These are phyloP conservation scores for Amphirosellinia nigrospora DNA, from an alignment of 495 filamentous ascomycete genomes.

Conservation along the genomic window DNA sequence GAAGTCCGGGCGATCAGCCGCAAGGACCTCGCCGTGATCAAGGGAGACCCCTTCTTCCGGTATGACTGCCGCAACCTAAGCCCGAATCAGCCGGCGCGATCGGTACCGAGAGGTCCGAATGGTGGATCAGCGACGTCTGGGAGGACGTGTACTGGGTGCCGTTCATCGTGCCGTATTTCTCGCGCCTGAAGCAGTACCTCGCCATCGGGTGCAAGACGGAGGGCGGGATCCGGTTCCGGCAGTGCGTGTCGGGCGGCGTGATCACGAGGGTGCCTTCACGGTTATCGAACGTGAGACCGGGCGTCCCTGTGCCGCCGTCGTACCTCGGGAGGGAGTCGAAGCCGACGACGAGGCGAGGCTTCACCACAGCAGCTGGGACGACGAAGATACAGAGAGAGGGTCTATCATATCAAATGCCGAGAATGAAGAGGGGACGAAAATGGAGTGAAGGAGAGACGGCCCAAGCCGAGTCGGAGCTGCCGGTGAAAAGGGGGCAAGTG, in stretches of 20 bases:
- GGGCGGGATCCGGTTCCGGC: slow-evolving; percentile 26
- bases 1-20: slow-evolving; percentile 33
- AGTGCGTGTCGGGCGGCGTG: slow-evolving; percentile 19
- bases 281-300: slow-evolving; percentile 7
- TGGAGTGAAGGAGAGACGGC: not conserved
- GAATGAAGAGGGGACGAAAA: not conserved
- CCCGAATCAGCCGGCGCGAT: not conserved
- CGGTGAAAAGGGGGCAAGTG: not conserved
- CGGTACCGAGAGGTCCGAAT: not conserved
- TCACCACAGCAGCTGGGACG: slow-evolving; percentile 15
- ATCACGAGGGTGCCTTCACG: slow-evolving; percentile 20
- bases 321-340: not conserved
- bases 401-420: not conserved
- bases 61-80: slow-evolving; percentile 35
- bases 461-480: not conserved
- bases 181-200: slow-evolving; percentile 24
- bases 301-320: not conserved
- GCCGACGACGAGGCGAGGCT: too few relatives aligned
- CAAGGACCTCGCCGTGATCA: slow-evolving; percentile 29
- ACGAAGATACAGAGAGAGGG: slow-evolving; percentile 21
- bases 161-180: slow-evolving; percentile 34
- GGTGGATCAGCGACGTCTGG: slow-evolving; percentile 40
- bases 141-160: slow-evolving; percentile 49
- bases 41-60: slow-evolving; percentile 45
- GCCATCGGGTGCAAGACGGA: slow-evolving; percentile 24